phyloP scores from a whole-genome alignment of 345 rosid species.

The Rhodamnia rubescens region DNA sequence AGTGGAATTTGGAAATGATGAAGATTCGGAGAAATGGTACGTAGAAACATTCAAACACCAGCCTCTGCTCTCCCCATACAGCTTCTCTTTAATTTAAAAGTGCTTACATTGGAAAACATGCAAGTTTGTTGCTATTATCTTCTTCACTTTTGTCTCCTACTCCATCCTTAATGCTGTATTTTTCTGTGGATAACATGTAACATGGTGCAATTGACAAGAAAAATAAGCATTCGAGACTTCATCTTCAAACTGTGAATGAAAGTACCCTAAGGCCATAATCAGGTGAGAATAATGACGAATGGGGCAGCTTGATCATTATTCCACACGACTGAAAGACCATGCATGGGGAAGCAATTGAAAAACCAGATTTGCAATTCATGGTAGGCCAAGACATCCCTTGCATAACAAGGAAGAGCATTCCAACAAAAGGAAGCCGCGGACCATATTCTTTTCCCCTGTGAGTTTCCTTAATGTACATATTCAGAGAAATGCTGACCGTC shows the following conservation, averaged over 20 bases:
- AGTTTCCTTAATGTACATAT: background rate
- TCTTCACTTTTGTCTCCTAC: background rate
- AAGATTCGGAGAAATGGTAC: background rate
- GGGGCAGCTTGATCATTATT: background rate
- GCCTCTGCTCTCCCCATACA: background rate
- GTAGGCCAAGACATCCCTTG: background rate
- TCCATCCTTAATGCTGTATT: background rate
- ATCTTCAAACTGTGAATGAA: background rate
- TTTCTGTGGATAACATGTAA: background rate
- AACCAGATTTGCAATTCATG: background rate
- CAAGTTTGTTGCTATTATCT: background rate
- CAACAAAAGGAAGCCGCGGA: background rate
- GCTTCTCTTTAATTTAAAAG: background rate
- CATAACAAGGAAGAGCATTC: background rate
- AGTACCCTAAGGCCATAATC: background rate
- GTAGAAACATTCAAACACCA: background rate
- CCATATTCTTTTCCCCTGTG: background rate
- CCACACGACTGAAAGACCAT: background rate
- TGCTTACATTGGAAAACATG: background rate
- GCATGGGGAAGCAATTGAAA: background rate
- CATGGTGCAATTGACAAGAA: background rate
- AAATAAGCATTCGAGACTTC: background rate
- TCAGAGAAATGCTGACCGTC: background rate
- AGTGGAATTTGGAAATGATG: background rate
- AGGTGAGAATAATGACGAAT: background rate